These are phyloP conservation scores for Starmerella asiatica DNA, from an alignment of 805 yeast genomes.

Conservation along the genomic window DNA sequence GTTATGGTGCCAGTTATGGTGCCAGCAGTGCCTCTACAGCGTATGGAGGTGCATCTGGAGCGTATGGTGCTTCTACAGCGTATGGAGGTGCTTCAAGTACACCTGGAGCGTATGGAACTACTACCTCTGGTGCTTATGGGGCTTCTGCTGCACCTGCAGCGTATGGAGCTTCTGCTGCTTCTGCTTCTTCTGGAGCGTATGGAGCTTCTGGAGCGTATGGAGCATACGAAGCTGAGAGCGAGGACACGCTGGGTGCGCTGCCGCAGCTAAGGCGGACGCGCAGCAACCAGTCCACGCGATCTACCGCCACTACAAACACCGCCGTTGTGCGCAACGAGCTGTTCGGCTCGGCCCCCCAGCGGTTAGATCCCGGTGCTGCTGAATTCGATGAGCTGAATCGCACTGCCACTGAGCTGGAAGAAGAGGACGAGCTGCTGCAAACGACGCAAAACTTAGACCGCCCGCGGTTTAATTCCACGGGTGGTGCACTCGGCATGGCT, in stretches of 20 bases:
- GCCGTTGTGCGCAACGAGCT: conserved; percentile 22
- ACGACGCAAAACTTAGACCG: conserved; percentile 2
- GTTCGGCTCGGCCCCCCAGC: conserved; percentile 17
- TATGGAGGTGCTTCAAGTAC: no score
- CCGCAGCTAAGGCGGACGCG: not conserved
- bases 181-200: not conserved
- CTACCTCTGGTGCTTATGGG: no score
- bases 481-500: not conserved
- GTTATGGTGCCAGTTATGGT: no score
- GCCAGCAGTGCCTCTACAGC: no score
- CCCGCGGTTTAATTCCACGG: not conserved
- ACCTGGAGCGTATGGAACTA: no score
- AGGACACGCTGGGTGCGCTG: not conserved
- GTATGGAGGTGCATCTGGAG: no score
- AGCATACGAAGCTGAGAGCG: not conserved
- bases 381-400: conserved; percentile 24
- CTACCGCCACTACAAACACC: not conserved
- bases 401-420: conserved; percentile 19
- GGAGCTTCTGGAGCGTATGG: not conserved
- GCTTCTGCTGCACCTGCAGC: no score
- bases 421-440: conserved; percentile 8
- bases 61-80: no score
- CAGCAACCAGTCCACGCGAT: not conserved
- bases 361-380: conserved; percentile 1
- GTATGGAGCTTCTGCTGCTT: not conserved